Base-by-base conservation (phyloP, 169 alveolate genomes). In the Plasmodium gallinaceum region DNA sequence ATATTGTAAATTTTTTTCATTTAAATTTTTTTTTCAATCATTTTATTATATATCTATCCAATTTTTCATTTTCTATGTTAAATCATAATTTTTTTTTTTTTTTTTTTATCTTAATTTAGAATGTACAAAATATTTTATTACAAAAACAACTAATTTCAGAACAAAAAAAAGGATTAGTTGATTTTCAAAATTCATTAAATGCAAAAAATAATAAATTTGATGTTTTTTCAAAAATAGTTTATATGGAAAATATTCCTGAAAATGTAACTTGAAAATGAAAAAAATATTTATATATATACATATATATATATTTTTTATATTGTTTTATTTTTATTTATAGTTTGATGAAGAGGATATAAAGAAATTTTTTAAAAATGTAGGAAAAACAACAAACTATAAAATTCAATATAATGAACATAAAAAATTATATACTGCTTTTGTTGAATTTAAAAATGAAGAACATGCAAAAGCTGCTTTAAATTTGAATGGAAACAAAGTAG, bases 391-490 rank as follows among this genome's bases (percentile, higher is more conserved):
- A 0, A 76, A 69, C 39, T 88, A 89, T 61, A 76, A 78, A 43
- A 20, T 92, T 18, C 90, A 65, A 12, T 70, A 61, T 46, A 65
- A 80, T 22, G 88, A 87, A 20, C 72, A 65, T 52, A 85, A 58
- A 54, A 76, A 75, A 32, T 51, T 85, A 32, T 8, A 60, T 43
- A 52, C 92, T 0, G 92, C 94, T 14, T 70, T 90, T 37, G 90
- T 92, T 14, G 94, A 92, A 80, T 92, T 92, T 71, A 74, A 54
- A 16, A 54, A 64, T 43, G 91, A 68, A 61, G 92, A 90, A 26
- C 90, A 92, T 37, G 93, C 94, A 18, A 68, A 83, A 43, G 91
- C 87, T 9, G 95, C 95, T 5, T 66, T 88, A 58, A 89, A 54
- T 73, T 70, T 92, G 62, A 85, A 58, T 12, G 92, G 92, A 58